Evolutionary conservation across 306 rosid genomes (phyloP), one percentile per base, ranked within the genome.

Genomic region (Inga laurina): DNA sequence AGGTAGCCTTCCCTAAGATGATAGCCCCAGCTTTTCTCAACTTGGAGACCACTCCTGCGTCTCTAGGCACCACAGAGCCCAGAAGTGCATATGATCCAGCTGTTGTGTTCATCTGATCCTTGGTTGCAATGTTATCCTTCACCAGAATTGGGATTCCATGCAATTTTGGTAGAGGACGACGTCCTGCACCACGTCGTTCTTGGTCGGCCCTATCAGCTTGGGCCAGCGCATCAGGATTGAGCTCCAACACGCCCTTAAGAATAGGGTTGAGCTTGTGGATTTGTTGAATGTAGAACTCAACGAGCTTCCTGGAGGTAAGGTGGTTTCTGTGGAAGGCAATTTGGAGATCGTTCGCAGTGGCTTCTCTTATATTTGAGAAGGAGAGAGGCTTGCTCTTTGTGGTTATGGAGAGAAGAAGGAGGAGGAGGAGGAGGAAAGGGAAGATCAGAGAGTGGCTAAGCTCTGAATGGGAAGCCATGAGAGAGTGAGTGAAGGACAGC

Each of bases 1-100:
- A 37, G 19, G 70, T 91, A 22, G 94, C 92, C 77, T 89, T 93
- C 27, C 97, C 97, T 27, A 93, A 67, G 4, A 93, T 90, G 80
- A 93, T 72, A 15, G 97, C 97, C 7, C 97, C 97, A 30, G 89
- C 89, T 77, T 82, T 77, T 69, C 95, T 93, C 78, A 93, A 74
- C 90, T 65, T 90, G 4, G 76, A 10, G 51, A 89, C 93, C 0
- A 90, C 95, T 4, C 90, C 93, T 4, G 95, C 93, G 75, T 93
- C 97, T 49, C 89, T 88, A 22, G 92, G 89, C 79, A 91, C 92
- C 19, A 86, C 72, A 4, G 95, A 91, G 3, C 95, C 93, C 9
- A 89, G 82, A 65, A 93, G 67, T 2, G 94, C 92, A 59, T 52
- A 90, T 2, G 97, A 93, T 0, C 96, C 95, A 37, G 91, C 90